Conservation (phyloP, 1,139 yeast genomes). For the Pichia sp. region DNA sequence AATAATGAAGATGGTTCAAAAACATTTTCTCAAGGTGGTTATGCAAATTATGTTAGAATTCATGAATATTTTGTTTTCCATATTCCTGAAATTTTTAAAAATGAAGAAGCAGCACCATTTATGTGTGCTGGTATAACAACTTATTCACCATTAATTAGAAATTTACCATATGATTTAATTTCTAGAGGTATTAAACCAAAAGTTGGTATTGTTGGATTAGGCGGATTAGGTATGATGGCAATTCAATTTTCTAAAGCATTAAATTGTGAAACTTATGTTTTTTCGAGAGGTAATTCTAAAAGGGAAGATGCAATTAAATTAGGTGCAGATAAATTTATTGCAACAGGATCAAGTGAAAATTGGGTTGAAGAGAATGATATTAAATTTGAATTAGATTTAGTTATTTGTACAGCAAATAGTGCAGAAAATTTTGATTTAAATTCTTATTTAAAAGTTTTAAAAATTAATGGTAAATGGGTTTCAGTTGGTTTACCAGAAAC, state of each 20-base stretch:
- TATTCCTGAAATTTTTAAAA: slow-evolving; percentile 47
- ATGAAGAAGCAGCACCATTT: slow-evolving; percentile 53
- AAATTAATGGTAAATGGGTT: slow-evolving; percentile 43
- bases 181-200: slow-evolving; percentile 34
- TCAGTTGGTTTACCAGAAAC: slow-evolving; percentile 50
- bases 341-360: slow-evolving; percentile 38
- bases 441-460: slow-evolving; percentile 33
- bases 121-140: slow-evolving; percentile 66
- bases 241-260: slow-evolving; percentile 50
- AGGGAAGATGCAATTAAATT: slow-evolving; percentile 44
- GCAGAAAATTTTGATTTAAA: slow-evolving; percentile 36
- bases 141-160: slow-evolving; percentile 48
- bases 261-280: slow-evolving; percentile 51
- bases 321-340: slow-evolving; percentile 49
- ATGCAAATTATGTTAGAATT: slow-evolving; percentile 50
- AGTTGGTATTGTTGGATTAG: slow-evolving; percentile 53
- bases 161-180: slow-evolving; percentile 21
- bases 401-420: slow-evolving; percentile 47
- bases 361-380: slow-evolving; percentile 31
- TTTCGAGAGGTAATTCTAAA: slow-evolving; percentile 45
- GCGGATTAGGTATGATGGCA: slow-evolving; percentile 59
- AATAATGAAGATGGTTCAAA: slow-evolving; percentile 29
- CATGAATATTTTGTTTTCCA: slow-evolving; percentile 48
- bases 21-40: slow-evolving; percentile 50
- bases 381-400: slow-evolving; percentile 37